Conservation (phyloP, 345 rosid genomes). For the Anastatica hierochuntica region DNA sequence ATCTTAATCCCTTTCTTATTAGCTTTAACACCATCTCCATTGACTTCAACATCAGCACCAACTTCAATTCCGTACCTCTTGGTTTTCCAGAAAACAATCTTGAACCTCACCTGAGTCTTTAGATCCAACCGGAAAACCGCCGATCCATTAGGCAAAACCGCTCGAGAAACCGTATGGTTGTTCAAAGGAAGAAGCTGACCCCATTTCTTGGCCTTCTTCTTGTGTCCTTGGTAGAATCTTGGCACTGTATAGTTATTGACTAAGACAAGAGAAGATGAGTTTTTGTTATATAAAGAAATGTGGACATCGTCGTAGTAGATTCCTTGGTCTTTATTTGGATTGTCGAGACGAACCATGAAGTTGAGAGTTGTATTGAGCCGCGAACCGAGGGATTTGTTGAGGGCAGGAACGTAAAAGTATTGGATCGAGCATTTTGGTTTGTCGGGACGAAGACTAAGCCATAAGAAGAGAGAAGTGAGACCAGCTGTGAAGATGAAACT, state of each 20-base stretch:
- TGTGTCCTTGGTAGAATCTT: slow-evolving; percentile 47
- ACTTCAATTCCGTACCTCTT: slow-evolving; percentile 37
- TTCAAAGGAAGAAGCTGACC: slow-evolving; percentile 13
- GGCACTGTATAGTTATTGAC: slow-evolving; percentile 23
- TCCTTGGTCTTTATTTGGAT: slow-evolving; percentile 67
- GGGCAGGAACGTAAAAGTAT: slow-evolving; percentile 47
- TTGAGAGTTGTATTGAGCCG: slow-evolving; percentile 28
- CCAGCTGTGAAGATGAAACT: slow-evolving; percentile 50
- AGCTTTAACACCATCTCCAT: slow-evolving; percentile 26
- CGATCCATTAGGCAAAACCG: slow-evolving; percentile 28
- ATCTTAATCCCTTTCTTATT: slow-evolving; percentile 32
- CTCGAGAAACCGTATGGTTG: slow-evolving; percentile 25
- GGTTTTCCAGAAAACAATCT: slow-evolving; percentile 50
- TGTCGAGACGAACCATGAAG: slow-evolving; percentile 38
- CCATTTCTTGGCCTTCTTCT: slow-evolving; percentile 49
- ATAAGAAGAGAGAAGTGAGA: slow-evolving; percentile 52
- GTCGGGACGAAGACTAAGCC: slow-evolving; percentile 53
- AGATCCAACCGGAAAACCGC: slow-evolving; percentile 51
- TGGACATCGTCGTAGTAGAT: slow-evolving; percentile 50
- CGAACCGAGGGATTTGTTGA: slow-evolving; percentile 31
- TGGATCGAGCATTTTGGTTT: slow-evolving; percentile 46
- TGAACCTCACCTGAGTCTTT: slow-evolving; percentile 54
- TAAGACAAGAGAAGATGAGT: not conserved
- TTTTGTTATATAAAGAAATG: slow-evolving; percentile 28
- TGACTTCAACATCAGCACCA: slow-evolving; percentile 43